These are phyloP conservation scores for Thalassiosira mediterranea DNA, from an alignment of 352 stramenopile genomes.

Conservation along the genomic window DNA sequence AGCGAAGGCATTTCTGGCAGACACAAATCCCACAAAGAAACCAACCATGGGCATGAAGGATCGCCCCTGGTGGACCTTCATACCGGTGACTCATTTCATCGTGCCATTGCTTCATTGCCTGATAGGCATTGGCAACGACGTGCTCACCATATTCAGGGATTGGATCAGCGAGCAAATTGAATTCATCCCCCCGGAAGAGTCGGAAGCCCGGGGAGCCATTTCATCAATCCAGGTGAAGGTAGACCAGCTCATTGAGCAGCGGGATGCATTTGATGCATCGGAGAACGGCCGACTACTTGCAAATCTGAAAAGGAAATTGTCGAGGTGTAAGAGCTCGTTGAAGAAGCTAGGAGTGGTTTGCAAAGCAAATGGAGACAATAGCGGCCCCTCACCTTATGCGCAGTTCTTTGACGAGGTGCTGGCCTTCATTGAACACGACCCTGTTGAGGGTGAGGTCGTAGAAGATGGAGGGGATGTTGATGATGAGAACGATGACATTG, in stretches of 20 bases:
- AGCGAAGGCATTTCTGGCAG: neutral
- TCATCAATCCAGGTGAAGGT: neutral
- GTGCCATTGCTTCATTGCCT: slow-evolving; percentile 19
- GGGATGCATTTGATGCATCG: neutral
- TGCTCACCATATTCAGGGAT: slow-evolving; percentile 9
- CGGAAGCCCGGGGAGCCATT: neutral
- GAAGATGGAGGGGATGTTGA: too few species aligned
- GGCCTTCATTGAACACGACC: neutral
- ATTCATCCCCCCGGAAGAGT: neutral
- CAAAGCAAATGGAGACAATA: neutral
- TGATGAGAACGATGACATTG: neutral
- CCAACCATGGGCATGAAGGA: slow-evolving; percentile 16
- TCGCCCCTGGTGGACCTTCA: slow-evolving; percentile 15
- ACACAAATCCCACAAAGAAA: slow-evolving; percentile 9
- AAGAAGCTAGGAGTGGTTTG: neutral
- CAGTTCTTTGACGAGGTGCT: neutral
- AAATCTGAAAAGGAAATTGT: neutral
- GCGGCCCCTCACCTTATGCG: neutral
- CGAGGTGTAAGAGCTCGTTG: neutral
- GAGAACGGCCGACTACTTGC: neutral
- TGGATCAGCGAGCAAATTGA: slow-evolving; percentile 14
- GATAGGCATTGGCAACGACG: slow-evolving; percentile 14
- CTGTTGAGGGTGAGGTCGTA: too few species aligned
- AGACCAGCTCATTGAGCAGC: neutral
- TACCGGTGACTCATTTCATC: slow-evolving; percentile 16